phyloP scores from a whole-genome alignment of 2,329 filamentous ascomycete genomes.

The Colletotrichum tamarilloi region DNA sequence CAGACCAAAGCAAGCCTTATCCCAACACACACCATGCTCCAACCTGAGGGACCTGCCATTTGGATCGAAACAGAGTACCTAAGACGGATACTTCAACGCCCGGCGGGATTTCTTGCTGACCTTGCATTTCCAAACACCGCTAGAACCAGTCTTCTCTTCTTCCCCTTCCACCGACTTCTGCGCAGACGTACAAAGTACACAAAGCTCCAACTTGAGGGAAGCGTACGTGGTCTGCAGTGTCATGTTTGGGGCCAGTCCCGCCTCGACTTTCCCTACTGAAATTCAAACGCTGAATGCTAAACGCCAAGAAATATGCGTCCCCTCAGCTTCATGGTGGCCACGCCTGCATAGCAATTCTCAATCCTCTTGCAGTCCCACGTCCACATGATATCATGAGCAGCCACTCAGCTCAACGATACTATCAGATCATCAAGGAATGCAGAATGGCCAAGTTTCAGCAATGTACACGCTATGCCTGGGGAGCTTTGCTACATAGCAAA shows the following conservation, averaged over 20 bases:
- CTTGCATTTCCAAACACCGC: background rate
- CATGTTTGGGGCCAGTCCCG: background rate
- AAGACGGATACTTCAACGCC: background rate
- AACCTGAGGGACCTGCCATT: background rate
- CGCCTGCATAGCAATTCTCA: background rate
- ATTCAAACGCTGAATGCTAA: background rate
- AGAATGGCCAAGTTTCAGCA: background rate
- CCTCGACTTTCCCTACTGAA: background rate
- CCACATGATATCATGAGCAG: background rate
- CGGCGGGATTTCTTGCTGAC: conserved; percentile 3
- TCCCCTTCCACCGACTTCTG: background rate
- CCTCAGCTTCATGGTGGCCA: background rate
- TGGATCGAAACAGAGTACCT: no score
- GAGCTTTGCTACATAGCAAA: background rate
- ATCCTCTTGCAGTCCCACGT: background rate
- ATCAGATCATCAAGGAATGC: background rate
- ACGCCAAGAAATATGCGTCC: background rate
- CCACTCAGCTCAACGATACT: background rate
- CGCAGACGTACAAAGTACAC: background rate
- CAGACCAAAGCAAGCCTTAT: conserved; percentile 24
- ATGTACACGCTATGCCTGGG: background rate
- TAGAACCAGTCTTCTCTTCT: background rate
- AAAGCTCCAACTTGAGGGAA: no score
- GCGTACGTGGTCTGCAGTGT: background rate
- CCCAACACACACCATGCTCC: background rate